These are phyloP conservation scores for Dimargaris cristalligena DNA, from an alignment of 192 early-diverging fungal genomes.

Conservation along the genomic window DNA sequence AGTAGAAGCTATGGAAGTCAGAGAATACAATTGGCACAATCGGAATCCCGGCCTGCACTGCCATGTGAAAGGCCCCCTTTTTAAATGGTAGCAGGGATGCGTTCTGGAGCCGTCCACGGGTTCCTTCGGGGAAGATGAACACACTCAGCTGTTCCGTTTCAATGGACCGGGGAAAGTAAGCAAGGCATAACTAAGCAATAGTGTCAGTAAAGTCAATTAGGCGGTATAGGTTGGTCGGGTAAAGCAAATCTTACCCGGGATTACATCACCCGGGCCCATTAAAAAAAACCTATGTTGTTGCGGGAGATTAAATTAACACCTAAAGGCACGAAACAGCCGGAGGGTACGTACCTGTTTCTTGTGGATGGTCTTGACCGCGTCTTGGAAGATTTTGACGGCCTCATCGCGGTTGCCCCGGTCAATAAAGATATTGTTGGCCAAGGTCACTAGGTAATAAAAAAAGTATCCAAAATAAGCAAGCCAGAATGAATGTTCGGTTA, in stretches of 20 bases:
- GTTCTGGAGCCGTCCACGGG: slow-evolving; percentile 52
- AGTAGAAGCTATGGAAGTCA: slow-evolving; percentile 33
- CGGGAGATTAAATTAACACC: background rate
- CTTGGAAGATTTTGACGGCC: slow-evolving; percentile 57
- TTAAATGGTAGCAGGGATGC: slow-evolving; percentile 77
- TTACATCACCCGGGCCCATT: slow-evolving; percentile 3
- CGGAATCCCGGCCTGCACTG: slow-evolving; percentile 67
- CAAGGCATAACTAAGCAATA: too few species aligned
- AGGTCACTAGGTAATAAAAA: slow-evolving; percentile 38
- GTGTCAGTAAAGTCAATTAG: too few species aligned
- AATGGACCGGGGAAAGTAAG: too few species aligned
- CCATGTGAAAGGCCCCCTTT: slow-evolving; percentile 92
- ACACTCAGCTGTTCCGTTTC: slow-evolving; percentile 57
- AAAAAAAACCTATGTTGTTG: background rate
- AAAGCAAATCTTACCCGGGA: too few species aligned
- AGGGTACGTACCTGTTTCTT: slow-evolving; percentile 39
- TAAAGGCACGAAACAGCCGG: background rate
- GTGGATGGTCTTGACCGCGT: slow-evolving; percentile 57
- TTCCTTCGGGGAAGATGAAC: slow-evolving; percentile 87
- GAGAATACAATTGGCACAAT: slow-evolving; percentile 76
- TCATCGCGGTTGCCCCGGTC: slow-evolving; percentile 62
- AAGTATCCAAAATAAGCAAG: too few species aligned
- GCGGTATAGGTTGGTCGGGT: too few species aligned
- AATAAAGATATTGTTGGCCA: slow-evolving; percentile 76
- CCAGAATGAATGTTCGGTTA: too few species aligned